These are phyloP conservation scores for Bolboschoenus planiculmis DNA, from an alignment of 176 grass and related monocot genomes.

Conservation along the genomic window DNA sequence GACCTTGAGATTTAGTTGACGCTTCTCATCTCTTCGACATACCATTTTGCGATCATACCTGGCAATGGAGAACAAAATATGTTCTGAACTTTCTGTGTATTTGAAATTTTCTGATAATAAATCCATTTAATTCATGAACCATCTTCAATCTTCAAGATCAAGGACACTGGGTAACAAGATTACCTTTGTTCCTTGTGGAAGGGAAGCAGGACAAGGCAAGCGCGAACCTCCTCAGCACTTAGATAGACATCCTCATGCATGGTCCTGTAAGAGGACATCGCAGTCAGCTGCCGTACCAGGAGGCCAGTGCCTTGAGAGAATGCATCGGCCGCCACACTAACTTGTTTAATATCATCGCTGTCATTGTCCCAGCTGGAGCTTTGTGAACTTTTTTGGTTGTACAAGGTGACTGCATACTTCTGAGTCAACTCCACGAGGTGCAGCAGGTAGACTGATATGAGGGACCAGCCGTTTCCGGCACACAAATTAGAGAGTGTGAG, in stretches of 20 bases:
- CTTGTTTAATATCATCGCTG: conserved; percentile 32
- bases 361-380: conserved; percentile 30
- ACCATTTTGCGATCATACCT: conserved; percentile 57
- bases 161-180: neutral
- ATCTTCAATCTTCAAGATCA: neutral
- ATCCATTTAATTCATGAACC: neutral
- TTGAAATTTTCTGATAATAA: neutral
- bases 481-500: conserved; percentile 38
- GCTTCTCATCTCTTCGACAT: conserved; percentile 31
- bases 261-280: conserved; percentile 34
- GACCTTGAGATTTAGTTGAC: conserved; percentile 37
- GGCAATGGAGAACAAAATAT: neutral
- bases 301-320: conserved; percentile 30
- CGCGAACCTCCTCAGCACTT: conserved; percentile 44
- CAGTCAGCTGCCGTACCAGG: conserved; percentile 33
- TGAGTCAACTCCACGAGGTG: conserved; percentile 62
- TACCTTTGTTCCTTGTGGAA: conserved; percentile 62
- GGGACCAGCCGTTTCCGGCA: conserved; percentile 5
- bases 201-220: conserved; percentile 43
- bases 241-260: conserved; percentile 66
- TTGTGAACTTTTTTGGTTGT: conserved; percentile 28
- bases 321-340: conserved; percentile 22
- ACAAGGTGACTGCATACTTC: conserved; percentile 50
- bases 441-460: conserved; percentile 33
- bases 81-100: neutral